Base-by-base conservation (phyloP, 1,284 basidiomycete genomes). In the Naganishia sp. region DNA sequence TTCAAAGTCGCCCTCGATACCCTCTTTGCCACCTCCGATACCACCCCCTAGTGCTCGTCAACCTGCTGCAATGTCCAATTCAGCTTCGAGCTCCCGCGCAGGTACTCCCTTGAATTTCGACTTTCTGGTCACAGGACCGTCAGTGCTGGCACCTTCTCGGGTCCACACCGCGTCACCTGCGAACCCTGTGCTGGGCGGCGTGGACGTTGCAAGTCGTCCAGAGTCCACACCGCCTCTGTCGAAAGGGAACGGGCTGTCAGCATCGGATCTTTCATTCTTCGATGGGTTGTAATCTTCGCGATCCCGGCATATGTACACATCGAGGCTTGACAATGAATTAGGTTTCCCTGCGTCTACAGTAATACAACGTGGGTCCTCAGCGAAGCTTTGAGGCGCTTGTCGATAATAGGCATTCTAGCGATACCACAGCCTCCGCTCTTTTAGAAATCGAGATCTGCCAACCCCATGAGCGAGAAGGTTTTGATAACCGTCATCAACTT, bases 191-290 rank as follows among this genome's bases (percentile, higher is more conserved):
- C 28, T 28, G 10, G n/a, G 9, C 21, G 42, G n/a, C 25, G 2
- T 44, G 7, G 28, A 25, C 18, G 18, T 46, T 3, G 31, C 42
- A 11, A 68, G 18, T 25, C 55, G 64, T 48, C 31, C 63, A 57
- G 68, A 55, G 56, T 59, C 68, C 4, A 54, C 72, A 46, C 63
- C 72, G 9, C 69, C 75, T 16, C 71, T 72, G 44, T 75, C 75
- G 25, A 48, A 68, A 53, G 77, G 79, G 50, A 79, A 77, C 3
- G 82, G 85, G 9, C 75, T 88, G 55, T 86, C 86, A 4, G 87
- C 87, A 9, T 86, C 88, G 75, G 88, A 88, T 80, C 74, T 88
- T 65, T 87, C 85, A n/a, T 89, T 89, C 72, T 89, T 89, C 71
- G 88, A 89, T 75, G 85, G 87, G 23, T 64, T 73, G 55, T 72